phyloP scores from a whole-genome alignment of 345 rosid genomes.

The Syzygium aqueum region DNA sequence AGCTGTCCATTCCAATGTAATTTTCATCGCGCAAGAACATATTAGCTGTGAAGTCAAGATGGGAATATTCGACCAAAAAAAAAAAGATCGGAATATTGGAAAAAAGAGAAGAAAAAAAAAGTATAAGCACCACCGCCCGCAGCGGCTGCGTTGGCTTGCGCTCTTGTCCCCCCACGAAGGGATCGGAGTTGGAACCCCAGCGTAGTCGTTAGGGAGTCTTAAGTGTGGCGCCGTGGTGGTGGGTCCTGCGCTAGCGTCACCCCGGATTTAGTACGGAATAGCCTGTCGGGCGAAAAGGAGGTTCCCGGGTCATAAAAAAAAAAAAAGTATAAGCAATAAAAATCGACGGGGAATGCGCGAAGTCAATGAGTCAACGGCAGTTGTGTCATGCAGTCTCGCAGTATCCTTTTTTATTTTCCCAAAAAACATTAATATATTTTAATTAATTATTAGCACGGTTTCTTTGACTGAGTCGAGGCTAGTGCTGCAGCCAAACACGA shows the following conservation, averaged over 20 bases:
- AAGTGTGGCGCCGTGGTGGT: too few relatives aligned
- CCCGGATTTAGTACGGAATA: too few relatives aligned
- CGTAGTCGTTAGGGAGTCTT: too few relatives aligned
- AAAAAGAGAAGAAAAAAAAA: too few relatives aligned
- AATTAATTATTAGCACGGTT: background rate
- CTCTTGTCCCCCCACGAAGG: too few relatives aligned
- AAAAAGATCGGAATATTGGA: background rate
- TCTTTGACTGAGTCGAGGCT: background rate
- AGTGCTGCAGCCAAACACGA: background rate
- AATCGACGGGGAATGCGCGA: background rate
- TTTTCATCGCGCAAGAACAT: background rate
- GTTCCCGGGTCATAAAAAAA: too few relatives aligned
- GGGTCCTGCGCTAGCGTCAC: too few relatives aligned
- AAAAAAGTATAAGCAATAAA: background rate
- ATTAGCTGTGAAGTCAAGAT: background rate
- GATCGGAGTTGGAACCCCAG: too few relatives aligned
- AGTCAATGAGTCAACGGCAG: background rate
- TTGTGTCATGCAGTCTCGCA: background rate
- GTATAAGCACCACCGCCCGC: too few relatives aligned
- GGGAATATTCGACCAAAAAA: background rate
- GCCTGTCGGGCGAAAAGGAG: too few relatives aligned
- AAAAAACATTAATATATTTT: background rate
- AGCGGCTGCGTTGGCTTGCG: too few relatives aligned
- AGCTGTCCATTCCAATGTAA: background rate
- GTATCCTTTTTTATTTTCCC: background rate